Evolutionary conservation across 192 early-diverging fungal genomes (phyloP).

Genomic region (Backusella mclennaniae): DNA sequence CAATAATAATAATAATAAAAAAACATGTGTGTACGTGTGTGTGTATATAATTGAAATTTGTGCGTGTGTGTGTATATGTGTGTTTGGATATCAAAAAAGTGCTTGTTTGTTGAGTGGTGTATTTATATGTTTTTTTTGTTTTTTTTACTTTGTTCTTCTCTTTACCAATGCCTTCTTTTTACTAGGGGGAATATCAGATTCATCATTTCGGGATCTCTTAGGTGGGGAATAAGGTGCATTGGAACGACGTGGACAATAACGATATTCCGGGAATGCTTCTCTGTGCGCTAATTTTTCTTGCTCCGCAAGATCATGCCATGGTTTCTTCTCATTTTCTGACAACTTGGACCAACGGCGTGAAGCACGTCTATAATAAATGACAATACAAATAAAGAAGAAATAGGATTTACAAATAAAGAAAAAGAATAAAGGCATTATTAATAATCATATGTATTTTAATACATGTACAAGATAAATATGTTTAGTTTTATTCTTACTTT

Average conservation of each 20-base stretch:
- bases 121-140: neutral
- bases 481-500: conserved; percentile 24
- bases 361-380: conserved; percentile 27
- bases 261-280: conserved; percentile 40
- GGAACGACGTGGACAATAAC: conserved; percentile 34
- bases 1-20: neutral
- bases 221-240: conserved; percentile 4
- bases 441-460: neutral
- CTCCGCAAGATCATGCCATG: conserved; percentile 37
- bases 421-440: neutral
- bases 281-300: conserved; percentile 39
- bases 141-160: neutral
- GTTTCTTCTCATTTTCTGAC: conserved; percentile 36
- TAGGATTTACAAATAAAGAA: neutral
- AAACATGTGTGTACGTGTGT: neutral
- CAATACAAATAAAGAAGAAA: neutral
- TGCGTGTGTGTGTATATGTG: neutral
- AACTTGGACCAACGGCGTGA: conserved; percentile 34
- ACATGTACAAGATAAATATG: neutral
- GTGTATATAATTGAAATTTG: neutral
- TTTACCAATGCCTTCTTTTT: neutral
- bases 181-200: neutral
- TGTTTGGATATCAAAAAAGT: neutral
- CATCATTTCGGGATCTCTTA: neutral
- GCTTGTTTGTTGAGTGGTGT: neutral